Evolutionary conservation across 2,329 filamentous ascomycete genomes (phyloP).

Genomic region (Penicillium sp.): DNA sequence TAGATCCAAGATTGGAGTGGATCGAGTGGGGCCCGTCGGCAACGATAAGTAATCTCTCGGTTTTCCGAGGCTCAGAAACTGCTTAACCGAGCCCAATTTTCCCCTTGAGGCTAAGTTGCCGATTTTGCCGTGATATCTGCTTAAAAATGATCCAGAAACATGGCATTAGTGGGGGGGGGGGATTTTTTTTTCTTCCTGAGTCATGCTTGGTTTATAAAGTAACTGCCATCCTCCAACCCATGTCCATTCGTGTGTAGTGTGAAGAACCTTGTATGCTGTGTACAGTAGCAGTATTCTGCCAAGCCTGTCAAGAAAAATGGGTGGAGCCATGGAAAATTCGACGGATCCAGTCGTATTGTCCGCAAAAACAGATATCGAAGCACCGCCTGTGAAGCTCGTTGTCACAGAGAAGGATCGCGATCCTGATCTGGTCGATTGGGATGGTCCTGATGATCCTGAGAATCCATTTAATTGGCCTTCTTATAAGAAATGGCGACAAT

Average conservation of each 20-base stretch:
- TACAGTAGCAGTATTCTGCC: neutral
- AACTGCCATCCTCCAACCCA: neutral
- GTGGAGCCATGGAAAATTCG: neutral
- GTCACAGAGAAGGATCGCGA: neutral
- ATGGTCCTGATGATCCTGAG: slow-evolving; percentile 32
- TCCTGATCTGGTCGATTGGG: slow-evolving; percentile 13
- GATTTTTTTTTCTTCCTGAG: neutral
- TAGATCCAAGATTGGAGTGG: too few species aligned
- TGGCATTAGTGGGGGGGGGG: neutral
- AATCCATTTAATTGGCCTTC: slow-evolving; percentile 36
- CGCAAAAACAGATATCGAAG: slow-evolving; percentile 1
- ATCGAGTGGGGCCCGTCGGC: neutral
- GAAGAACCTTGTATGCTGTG: neutral
- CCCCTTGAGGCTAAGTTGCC: slow-evolving; percentile 1
- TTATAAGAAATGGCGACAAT: slow-evolving; percentile 23
- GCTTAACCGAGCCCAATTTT: neutral
- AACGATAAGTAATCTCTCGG: neutral
- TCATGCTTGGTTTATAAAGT: neutral
- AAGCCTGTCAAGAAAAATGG: neutral
- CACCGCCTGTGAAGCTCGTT: neutral
- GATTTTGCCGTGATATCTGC: neutral
- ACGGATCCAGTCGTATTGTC: neutral
- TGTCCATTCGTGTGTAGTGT: neutral
- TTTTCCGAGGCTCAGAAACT: neutral
- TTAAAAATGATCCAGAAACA: neutral